Evolutionary conservation across 495 filamentous ascomycete species (phyloP).

Genomic region (Astrocystis sublimbata): DNA sequence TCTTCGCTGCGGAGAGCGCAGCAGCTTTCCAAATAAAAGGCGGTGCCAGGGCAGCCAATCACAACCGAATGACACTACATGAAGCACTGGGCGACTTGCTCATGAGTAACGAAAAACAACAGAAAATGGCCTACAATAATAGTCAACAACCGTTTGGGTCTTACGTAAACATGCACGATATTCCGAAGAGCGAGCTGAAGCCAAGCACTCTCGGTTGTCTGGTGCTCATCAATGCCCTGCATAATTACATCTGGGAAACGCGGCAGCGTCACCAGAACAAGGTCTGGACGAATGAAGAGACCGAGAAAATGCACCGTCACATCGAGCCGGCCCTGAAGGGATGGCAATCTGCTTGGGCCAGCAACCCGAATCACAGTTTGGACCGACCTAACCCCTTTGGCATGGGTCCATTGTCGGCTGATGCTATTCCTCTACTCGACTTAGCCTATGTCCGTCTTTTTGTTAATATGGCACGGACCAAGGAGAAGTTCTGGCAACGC

Average conservation of each 20-base stretch:
- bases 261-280: conserved; percentile 86
- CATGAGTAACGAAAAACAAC: conserved; percentile 74
- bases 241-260: conserved; percentile 99
- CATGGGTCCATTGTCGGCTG: conserved; percentile 85
- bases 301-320: conserved; percentile 93
- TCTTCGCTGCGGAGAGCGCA: conserved; percentile 83
- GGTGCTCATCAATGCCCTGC: conserved; percentile 89
- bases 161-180: conserved; percentile 43
- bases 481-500: conserved; percentile 92
- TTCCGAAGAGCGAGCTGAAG: conserved; percentile 65
- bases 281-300: conserved; percentile 88
- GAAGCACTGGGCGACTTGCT: conserved; percentile 77
- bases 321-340: conserved; percentile 93
- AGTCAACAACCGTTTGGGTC: conserved; percentile 51
- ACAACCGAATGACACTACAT: conserved; percentile 69
- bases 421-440: conserved; percentile 92
- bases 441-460: conserved; percentile 91
- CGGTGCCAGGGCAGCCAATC: conserved; percentile 63
- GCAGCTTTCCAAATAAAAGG: conserved; percentile 76
- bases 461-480: conserved; percentile 87
- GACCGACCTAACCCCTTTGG: conserved; percentile 89
- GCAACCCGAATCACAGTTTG: conserved; percentile 80
- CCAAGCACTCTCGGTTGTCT: conserved; percentile 95
- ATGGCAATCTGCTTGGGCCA: conserved; percentile 94
- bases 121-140: conserved; percentile 48